A percentile compares a stretch with the other conserved stretches of the same genome.
Evolutionary conservation across 2,329 filamentous ascomycete species (phyloP).

Genomic region (Neofusicoccum cordaticola): DNA sequence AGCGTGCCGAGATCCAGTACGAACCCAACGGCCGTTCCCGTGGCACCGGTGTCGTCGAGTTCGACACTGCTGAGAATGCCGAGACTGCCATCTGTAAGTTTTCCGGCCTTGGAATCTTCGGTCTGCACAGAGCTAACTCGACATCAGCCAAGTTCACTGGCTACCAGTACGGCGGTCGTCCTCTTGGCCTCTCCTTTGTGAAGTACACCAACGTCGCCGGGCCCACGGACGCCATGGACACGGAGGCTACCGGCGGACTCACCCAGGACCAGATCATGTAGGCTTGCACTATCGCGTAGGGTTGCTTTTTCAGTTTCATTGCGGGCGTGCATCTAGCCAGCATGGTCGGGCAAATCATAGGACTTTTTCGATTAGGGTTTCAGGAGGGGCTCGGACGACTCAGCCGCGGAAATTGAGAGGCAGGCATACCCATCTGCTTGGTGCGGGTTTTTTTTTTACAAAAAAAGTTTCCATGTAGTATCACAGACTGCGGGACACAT

Average conservation of each 20-base stretch:
- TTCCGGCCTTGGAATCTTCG: background rate
- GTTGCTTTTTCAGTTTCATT: conserved; percentile 12
- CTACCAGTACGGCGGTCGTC: conserved; percentile 94
- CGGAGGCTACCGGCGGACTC: conserved; percentile 64
- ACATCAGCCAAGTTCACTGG: conserved; percentile 82
- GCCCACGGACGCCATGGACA: conserved; percentile 70
- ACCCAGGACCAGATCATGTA: conserved; percentile 99
- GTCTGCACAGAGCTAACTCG: conserved; percentile 25
- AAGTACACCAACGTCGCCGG: conserved; percentile 77
- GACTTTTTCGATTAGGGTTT: conserved; percentile 10
- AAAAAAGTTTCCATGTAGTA: conserved; percentile 15
- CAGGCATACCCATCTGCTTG: conserved; percentile 14
- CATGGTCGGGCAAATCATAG: conserved; percentile 11
- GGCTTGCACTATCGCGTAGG: conserved; percentile 1
- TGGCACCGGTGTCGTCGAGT: conserved; percentile 94
- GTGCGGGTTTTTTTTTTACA: background rate
- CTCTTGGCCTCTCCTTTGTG: conserved; percentile 88
- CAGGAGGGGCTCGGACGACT: conserved; percentile 1
- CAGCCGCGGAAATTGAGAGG: conserved; percentile 11
- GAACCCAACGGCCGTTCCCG: conserved; percentile 93
- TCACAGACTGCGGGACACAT: conserved; percentile 10
- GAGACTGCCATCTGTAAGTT: conserved; percentile 78
- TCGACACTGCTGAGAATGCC: conserved; percentile 77
- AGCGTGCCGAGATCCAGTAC: conserved; percentile 98
- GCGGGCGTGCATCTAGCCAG: conserved; percentile 11